These are phyloP conservation scores for Lentinula guzmanii DNA, from an alignment of 768 basidiomycete species.

Conservation along the genomic window DNA sequence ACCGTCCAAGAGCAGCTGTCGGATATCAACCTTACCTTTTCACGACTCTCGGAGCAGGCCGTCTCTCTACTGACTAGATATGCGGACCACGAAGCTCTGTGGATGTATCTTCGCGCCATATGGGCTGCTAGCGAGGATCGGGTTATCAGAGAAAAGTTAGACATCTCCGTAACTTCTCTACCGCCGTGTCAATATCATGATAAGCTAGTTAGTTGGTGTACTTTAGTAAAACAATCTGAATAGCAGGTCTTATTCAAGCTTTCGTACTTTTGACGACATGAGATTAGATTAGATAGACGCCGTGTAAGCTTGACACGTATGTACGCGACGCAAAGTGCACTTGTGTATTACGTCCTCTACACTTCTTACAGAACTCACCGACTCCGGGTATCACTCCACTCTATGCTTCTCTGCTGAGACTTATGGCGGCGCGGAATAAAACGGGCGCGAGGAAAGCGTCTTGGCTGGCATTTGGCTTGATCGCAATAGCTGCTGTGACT, in stretches of 20 bases:
- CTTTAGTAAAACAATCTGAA: neutral
- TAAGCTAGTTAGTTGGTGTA: neutral
- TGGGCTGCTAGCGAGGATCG: neutral
- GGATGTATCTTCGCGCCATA: slow-evolving; percentile 47
- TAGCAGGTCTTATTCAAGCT: neutral
- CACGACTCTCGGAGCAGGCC: slow-evolving; percentile 33
- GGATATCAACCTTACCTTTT: neutral
- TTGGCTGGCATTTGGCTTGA: slow-evolving; percentile 58
- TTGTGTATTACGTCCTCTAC: neutral
- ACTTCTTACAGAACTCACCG: neutral
- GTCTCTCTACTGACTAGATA: slow-evolving; percentile 41
- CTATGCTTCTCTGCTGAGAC: slow-evolving; percentile 9
- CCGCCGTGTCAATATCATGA: neutral
- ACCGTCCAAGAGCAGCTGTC: neutral
- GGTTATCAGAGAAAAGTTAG: neutral
- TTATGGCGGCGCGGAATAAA: slow-evolving; percentile 18
- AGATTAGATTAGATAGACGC: slow-evolving; percentile 5
- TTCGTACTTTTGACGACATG: no score
- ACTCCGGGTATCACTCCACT: neutral
- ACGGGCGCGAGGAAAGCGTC: slow-evolving; percentile 38
- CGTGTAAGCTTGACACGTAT: slow-evolving; percentile 1
- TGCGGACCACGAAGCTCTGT: slow-evolving; percentile 56
- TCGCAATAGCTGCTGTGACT: slow-evolving; percentile 41
- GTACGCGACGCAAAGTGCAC: neutral
- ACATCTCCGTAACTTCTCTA: neutral